Base-by-base conservation (phyloP, 2,329 filamentous ascomycete species). In the Fusarium sp. region DNA sequence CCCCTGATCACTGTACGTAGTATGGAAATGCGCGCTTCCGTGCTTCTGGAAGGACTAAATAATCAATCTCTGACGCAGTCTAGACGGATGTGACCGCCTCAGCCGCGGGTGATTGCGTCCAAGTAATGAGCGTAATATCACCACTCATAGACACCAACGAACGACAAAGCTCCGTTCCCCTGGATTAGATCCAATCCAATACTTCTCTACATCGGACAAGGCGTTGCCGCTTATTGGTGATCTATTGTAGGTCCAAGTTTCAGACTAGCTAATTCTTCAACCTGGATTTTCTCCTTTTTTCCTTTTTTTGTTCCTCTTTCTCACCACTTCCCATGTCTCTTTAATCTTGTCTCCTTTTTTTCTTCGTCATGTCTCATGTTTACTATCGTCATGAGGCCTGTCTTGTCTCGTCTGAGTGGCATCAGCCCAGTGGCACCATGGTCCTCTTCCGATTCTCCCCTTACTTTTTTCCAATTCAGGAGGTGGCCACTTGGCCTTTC, bases 371-470 rank as follows among this genome's bases (percentile, higher is more conserved):
- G 58, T 66, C 49, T 73, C 66, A 63, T 49, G 12, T 65, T 51
- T 20, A 33, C n/a, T 51, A 44, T 29, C 46, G 51, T 64, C 66
- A 62, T 64, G 66, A 65, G 65, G 44, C 27, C 67, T 33, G 24
- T 40, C 42, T 46, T 55, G 55, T 71, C 24, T 62, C 57, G 40
- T 53, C 57, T 31, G 33, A 65, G 62, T 58, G 63, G 58, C 42
- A 16, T 66, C 40, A 40, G 58, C 51, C 55, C 53, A 63, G 58
- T 62, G 69, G 65, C 66, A 67, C 58, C 68, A 67, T 68, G 20
- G 33, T 24, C 35, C 55, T 55, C 60, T 24, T 58, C 49, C 58
- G 46, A 57, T 51, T 59, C 62, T 55, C 20, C 24, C 57, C 42
- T 55, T 24, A 17, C 29, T 56, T 36, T 17, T 17, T 24, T 12